A percentile compares a stretch with the other conserved stretches of the same genome.
These are phyloP conservation scores for Saccharomycopsis amapae DNA, from an alignment of 805 yeast genomes.

Conservation along the genomic window DNA sequence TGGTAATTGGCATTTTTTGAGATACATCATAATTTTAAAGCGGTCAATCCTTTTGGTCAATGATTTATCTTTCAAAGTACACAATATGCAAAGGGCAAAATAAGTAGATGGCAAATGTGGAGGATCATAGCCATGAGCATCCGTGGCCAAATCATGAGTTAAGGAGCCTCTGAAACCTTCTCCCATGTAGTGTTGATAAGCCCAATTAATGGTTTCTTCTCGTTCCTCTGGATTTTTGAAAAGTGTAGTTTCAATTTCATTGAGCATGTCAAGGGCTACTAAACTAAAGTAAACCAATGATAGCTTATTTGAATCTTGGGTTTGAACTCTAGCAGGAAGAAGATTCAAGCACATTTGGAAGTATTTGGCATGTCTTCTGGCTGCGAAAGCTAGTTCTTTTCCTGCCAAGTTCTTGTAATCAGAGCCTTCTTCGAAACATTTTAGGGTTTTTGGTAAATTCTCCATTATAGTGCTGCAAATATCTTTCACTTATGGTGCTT, in stretches of 20 bases:
- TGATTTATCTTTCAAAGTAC: slow-evolving; percentile 42
- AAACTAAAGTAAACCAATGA: slow-evolving; percentile 67
- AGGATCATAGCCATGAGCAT: slow-evolving; percentile 38
- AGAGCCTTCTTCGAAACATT: not conserved
- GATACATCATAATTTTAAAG: slow-evolving; percentile 42
- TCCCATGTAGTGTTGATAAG: slow-evolving; percentile 41
- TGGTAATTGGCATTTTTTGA: slow-evolving; percentile 51
- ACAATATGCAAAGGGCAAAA: slow-evolving; percentile 57
- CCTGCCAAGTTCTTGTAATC: not conserved
- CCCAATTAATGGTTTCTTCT: slow-evolving; percentile 32
- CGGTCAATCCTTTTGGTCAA: slow-evolving; percentile 33
- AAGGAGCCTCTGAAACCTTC: slow-evolving; percentile 55
- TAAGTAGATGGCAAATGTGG: slow-evolving; percentile 70
- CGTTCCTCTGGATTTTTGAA: slow-evolving; percentile 28
- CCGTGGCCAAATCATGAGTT: slow-evolving; percentile 32
- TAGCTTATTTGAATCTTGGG: slow-evolving; percentile 62
- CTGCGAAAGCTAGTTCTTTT: slow-evolving; percentile 6
- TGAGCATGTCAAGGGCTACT: slow-evolving; percentile 48
- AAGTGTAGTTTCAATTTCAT: slow-evolving; percentile 27
- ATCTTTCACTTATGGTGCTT: too few relatives aligned
- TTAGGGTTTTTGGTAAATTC: slow-evolving; percentile 5
- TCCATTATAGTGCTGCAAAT: not conserved
- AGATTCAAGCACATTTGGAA: slow-evolving; percentile 44
- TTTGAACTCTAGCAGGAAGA: slow-evolving; percentile 49
- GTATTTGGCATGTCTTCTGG: slow-evolving; percentile 33